Base-by-base conservation (phyloP, 2,329 filamentous ascomycete species). In the Graphilbum ipis-grandicollis region DNA sequence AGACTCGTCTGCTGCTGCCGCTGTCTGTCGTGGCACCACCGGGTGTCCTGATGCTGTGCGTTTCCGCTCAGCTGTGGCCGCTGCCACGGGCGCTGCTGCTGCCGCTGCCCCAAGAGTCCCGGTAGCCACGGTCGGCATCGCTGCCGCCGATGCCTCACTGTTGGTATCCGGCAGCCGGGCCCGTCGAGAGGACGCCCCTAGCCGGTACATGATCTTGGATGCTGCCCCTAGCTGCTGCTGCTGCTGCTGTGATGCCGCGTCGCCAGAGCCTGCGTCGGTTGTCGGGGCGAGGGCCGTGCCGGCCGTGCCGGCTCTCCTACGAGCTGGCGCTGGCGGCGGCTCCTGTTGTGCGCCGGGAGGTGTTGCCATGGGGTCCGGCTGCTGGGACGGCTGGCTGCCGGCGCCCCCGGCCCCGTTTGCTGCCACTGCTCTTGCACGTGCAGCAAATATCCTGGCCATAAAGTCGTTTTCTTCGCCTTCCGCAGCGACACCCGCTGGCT, bases 31-130 rank as follows among this genome's bases (percentile, higher is more conserved):
- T 34, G 61, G 60, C 43, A 56, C 68, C 34, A 69, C 70, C 13
- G 68, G 69, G 46, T 93, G 83, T 4, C 88, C 88, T 30, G 88
- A 93, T n/a, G 93, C 71, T 2, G 85, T 94, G 46, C 88, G 75
- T 59, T 94, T 96, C 53, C 85, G 74, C 41, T 86, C 81, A 5
- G 31, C 21, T 21, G 36, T 15, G 3, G 31, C 17, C 12, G 19
- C 17, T 10, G 33, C 35, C 3, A 32, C 18, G 13, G 33, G 5
- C 2, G 30, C 37, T 15, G n/a, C 18, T 8, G 29, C 15, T 17
- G 10, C 29, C 21, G 33, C 14, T 5, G 33, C 21, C n/a, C 34
- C 17, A 13, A 32, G 33, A 29, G 39, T 25, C 18, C 35, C 36
- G 17, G 42, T 44, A 14, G 37, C 36, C 7, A 38, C 32, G 19